phyloP scores from a whole-genome alignment of 768 basidiomycete species.

The Pleurotus platypus region DNA sequence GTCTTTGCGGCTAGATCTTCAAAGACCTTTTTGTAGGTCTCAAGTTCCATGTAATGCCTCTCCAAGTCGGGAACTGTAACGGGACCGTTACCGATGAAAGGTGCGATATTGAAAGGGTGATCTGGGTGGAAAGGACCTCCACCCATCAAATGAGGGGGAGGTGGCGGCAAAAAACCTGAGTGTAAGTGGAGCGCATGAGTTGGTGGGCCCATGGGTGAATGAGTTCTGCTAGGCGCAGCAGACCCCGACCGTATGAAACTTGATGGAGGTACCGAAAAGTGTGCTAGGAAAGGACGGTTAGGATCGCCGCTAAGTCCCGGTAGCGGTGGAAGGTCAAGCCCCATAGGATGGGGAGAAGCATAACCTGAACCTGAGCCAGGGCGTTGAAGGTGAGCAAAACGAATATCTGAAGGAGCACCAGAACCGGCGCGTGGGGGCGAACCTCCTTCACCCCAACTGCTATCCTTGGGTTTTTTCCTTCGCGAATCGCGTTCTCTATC shows the following conservation, averaged over 20 bases:
- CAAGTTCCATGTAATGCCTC: slow-evolving; percentile 64
- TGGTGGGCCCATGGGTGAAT: slow-evolving; percentile 62
- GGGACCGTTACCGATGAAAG: slow-evolving; percentile 24
- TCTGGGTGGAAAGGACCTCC: slow-evolving; percentile 1
- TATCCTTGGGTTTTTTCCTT: slow-evolving; percentile 7
- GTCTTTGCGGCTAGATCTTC: slow-evolving; percentile 77
- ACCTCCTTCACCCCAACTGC: slow-evolving; percentile 4
- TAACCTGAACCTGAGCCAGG: slow-evolving; percentile 8
- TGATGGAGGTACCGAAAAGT: slow-evolving; percentile 35
- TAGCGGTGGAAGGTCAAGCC: slow-evolving; percentile 64
- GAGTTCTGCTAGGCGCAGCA: slow-evolving; percentile 67
- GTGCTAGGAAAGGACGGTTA: slow-evolving; percentile 1
- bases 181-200: slow-evolving; percentile 21
- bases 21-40: slow-evolving; percentile 57
- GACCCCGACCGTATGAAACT: slow-evolving; percentile 65
- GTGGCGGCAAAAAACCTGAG: slow-evolving; percentile 38
- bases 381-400: slow-evolving; percentile 9
- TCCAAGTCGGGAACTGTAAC: slow-evolving; percentile 57
- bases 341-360: slow-evolving; percentile 19
- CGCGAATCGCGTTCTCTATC: slow-evolving; percentile 5
- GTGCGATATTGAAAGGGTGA: slow-evolving; percentile 3
- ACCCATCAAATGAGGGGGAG: slow-evolving; percentile 28
- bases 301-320: slow-evolving; percentile 26
- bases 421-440: slow-evolving; percentile 1
- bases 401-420: slow-evolving; percentile 1